Percentiles rank a stretch among this genome's conserved stretches.
Evolutionary conservation across 2,329 filamentous ascomycete species (phyloP).

Genomic region (Spiromastix sp.): DNA sequence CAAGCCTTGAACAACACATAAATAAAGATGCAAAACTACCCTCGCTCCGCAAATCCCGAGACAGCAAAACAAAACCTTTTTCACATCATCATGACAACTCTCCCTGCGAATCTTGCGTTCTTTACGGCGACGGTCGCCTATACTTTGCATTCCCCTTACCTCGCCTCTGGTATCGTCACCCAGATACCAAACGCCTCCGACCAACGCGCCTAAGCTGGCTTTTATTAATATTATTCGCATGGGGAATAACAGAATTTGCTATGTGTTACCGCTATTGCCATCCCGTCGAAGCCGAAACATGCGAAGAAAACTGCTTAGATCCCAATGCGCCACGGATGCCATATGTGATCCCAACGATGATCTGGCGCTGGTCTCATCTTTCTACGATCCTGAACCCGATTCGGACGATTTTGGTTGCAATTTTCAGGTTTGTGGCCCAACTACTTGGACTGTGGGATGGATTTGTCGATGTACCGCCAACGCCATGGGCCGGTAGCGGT

Average conservation of each 20-base stretch:
- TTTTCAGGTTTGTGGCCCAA: constrained; percentile 23
- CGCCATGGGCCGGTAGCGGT: background rate
- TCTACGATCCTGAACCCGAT: constrained; percentile 15
- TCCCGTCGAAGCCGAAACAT: constrained; percentile 36
- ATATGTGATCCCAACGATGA: constrained; percentile 45
- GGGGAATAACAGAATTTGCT: constrained; percentile 39
- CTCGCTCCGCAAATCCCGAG: constrained; percentile 9
- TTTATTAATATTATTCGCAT: constrained; percentile 32
- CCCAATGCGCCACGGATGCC: constrained; percentile 44
- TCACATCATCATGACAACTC: constrained; percentile 9
- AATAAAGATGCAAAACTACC: constrained; percentile 15
- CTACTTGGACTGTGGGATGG: constrained; percentile 33
- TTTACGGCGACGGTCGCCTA: constrained; percentile 18
- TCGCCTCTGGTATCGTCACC: constrained; percentile 24
- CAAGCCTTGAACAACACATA: constrained; percentile 28
- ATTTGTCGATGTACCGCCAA: constrained; percentile 23
- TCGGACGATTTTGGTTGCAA: constrained; percentile 20
- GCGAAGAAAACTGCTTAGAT: constrained; percentile 41
- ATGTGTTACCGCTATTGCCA: constrained; percentile 45
- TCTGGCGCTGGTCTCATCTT: constrained; percentile 37
- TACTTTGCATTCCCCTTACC: constrained; percentile 26
- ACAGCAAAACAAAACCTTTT: constrained; percentile 7
- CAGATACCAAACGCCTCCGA: constrained; percentile 19
- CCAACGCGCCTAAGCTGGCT: constrained; percentile 30
- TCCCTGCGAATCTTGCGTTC: constrained; percentile 16